A percentile compares a stretch with the other conserved stretches of the same genome.
These are phyloP conservation scores for Lasiodiplodia gonubiensis DNA, from an alignment of 2,329 filamentous ascomycete genomes.

Conservation along the genomic window DNA sequence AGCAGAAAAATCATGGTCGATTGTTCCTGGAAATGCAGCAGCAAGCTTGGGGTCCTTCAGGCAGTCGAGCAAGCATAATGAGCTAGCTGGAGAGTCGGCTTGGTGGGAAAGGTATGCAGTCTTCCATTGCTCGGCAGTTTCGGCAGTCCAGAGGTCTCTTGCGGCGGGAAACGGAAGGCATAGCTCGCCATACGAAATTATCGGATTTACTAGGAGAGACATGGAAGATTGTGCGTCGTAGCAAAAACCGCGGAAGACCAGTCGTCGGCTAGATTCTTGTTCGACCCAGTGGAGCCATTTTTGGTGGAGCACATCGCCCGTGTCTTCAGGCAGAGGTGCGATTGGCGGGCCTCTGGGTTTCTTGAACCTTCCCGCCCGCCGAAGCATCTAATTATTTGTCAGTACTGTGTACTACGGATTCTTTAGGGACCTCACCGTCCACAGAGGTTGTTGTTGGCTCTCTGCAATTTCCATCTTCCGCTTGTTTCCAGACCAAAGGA, in stretches of 20 bases:
- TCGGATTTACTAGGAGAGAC: slow-evolving; percentile 66
- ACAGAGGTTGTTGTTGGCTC: slow-evolving; percentile 60
- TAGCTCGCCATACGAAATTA: slow-evolving; percentile 73
- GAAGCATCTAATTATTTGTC: slow-evolving; percentile 51
- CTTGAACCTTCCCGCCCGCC: slow-evolving; percentile 64
- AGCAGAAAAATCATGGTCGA: slow-evolving; percentile 51
- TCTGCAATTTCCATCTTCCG: slow-evolving; percentile 66
- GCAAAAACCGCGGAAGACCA: slow-evolving; percentile 69
- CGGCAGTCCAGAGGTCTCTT: slow-evolving; percentile 69
- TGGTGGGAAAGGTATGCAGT: slow-evolving; percentile 57
- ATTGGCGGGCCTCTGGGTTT: slow-evolving; percentile 61
- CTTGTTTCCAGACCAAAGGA: slow-evolving; percentile 64
- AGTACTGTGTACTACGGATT: not conserved
- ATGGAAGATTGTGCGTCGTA: slow-evolving; percentile 72
- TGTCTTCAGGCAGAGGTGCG: slow-evolving; percentile 59
- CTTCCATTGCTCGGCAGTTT: slow-evolving; percentile 69
- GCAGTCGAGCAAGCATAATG: slow-evolving; percentile 5
- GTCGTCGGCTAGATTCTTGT: slow-evolving; percentile 70
- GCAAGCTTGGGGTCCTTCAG: slow-evolving; percentile 58
- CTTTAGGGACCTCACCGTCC: slow-evolving; percentile 46
- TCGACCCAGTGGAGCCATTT: slow-evolving; percentile 72
- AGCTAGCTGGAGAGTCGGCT: not conserved
- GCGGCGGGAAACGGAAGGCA: slow-evolving; percentile 68
- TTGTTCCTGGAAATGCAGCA: slow-evolving; percentile 53
- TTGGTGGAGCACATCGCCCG: slow-evolving; percentile 61